Percentiles rank a stretch among this genome's conserved stretches.
Evolutionary conservation across 768 basidiomycete species (phyloP).

Genomic region (Boletus rubroflammeus): DNA sequence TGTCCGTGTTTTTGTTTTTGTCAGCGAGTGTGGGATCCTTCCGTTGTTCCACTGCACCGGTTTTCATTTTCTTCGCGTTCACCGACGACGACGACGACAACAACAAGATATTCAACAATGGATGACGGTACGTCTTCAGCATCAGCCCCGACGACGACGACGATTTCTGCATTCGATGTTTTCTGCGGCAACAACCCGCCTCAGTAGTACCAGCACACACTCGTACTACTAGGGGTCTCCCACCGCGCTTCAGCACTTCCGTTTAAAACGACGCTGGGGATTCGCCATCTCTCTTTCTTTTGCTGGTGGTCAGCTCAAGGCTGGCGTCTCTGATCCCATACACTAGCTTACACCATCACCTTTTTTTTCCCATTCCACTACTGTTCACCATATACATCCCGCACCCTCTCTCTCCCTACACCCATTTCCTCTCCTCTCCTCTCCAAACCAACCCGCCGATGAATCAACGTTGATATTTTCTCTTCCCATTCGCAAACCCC

Average conservation of each 20-base stretch:
- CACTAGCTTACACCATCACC: slow-evolving; percentile 8
- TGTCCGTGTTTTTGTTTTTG: slow-evolving; percentile 25
- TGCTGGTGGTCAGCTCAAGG: slow-evolving; percentile 34
- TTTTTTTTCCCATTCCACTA: slow-evolving; percentile 13
- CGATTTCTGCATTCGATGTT: slow-evolving; percentile 45
- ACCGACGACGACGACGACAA: slow-evolving; percentile 13
- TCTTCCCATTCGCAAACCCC: slow-evolving; percentile 30
- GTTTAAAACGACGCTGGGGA: slow-evolving; percentile 28
- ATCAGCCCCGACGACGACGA: slow-evolving; percentile 65
- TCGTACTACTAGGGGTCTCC: slow-evolving; percentile 27
- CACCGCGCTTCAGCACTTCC: slow-evolving; percentile 30
- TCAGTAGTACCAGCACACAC: slow-evolving; percentile 30
- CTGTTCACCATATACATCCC: slow-evolving; percentile 9
- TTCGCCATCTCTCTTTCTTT: slow-evolving; percentile 16
- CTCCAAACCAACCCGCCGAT: slow-evolving; percentile 29
- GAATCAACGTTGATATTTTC: slow-evolving; percentile 42
- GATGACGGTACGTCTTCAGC: slow-evolving; percentile 82
- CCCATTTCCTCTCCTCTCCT: slow-evolving; percentile 19
- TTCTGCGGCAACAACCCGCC: slow-evolving; percentile 37
- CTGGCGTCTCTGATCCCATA: slow-evolving; percentile 23
- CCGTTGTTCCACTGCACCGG: neutral
- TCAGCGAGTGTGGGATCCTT: neutral
- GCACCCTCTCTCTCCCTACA: slow-evolving; percentile 17
- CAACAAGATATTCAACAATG: slow-evolving; percentile 39
- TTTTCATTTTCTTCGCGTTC: slow-evolving; percentile 1